Evolutionary conservation across 1,284 basidiomycete species (phyloP).

Genomic region (Hypsizygus ulmarius): DNA sequence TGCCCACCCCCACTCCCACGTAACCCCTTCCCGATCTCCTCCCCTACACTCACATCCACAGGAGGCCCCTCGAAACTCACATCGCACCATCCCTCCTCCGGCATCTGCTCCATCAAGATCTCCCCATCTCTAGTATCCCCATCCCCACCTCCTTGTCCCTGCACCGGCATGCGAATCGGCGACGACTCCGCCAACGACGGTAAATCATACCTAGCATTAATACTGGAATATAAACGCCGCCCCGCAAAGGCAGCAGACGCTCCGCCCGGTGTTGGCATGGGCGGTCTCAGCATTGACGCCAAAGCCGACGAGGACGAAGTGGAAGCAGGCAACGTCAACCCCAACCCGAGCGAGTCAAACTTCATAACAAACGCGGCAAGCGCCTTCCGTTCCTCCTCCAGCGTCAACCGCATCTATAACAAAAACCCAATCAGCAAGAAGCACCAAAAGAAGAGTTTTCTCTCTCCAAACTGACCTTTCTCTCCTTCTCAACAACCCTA

Average conservation of each 20-base stretch:
- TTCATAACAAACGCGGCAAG: constrained; percentile 73
- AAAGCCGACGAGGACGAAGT: constrained; percentile 14
- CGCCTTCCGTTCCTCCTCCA: constrained; percentile 74
- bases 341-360: constrained; percentile 67
- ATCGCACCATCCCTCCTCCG: constrained; percentile 52
- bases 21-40: constrained; percentile 12
- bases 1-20: constrained; percentile 2
- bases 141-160: constrained; percentile 26
- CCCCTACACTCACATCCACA: constrained; percentile 7
- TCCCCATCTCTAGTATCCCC: constrained; percentile 44
- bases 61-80: constrained; percentile 29
- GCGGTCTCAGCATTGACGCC: constrained; percentile 37
- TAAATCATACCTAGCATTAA: no score
- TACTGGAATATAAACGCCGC: constrained; percentile 33
- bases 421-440: constrained; percentile 5
- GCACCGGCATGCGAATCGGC: constrained; percentile 44
- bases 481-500: constrained; percentile 72
- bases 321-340: constrained; percentile 34
- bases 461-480: constrained; percentile 55
- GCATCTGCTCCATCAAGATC: constrained; percentile 28
- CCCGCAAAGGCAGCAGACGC: constrained; percentile 47
- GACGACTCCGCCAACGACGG: constrained; percentile 26
- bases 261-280: constrained; percentile 49
- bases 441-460: constrained; percentile 5
- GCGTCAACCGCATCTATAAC: constrained; percentile 42